Conservation (phyloP, 441 rosid genomes). For the Euphorbia schlechtendalii region DNA sequence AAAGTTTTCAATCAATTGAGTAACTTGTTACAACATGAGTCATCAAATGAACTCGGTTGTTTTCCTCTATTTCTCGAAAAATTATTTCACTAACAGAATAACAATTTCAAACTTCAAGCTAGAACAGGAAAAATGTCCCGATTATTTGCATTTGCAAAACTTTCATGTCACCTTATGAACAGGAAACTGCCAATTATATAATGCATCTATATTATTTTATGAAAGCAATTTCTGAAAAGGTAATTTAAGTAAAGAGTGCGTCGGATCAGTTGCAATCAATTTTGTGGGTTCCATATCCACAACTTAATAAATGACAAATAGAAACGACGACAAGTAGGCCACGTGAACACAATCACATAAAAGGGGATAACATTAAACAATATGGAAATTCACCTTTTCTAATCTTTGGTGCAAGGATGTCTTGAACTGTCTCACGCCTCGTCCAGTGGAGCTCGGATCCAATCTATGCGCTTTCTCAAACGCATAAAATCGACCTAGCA, state of each 20-base stretch:
- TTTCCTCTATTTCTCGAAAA: background rate
- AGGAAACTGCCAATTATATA: background rate
- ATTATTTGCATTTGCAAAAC: no score
- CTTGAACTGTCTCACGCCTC: slow-evolving; percentile 80
- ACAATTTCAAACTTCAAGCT: background rate
- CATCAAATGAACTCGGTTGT: no score
- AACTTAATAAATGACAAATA: background rate
- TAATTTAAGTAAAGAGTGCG: no score
- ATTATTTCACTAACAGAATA: background rate
- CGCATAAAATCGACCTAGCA: slow-evolving; percentile 76
- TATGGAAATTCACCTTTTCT: slow-evolving; percentile 48
- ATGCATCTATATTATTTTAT: no score
- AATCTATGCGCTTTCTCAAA: slow-evolving; percentile 73
- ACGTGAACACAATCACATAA: no score
- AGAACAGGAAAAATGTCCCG: background rate
- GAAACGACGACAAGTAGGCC: background rate
- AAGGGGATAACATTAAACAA: no score
- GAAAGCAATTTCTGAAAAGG: no score
- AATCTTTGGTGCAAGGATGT: slow-evolving; percentile 60
- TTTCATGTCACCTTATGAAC: background rate
- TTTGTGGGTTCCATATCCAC: background rate
- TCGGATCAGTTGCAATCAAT: background rate
- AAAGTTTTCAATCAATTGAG: background rate
- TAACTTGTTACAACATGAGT: background rate
- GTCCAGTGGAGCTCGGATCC: slow-evolving; percentile 60